A percentile compares a stretch with the other conserved stretches of the same genome.
phyloP scores from a whole-genome alignment of 176 grass and related monocot species.

The Oryza meyeriana region DNA sequence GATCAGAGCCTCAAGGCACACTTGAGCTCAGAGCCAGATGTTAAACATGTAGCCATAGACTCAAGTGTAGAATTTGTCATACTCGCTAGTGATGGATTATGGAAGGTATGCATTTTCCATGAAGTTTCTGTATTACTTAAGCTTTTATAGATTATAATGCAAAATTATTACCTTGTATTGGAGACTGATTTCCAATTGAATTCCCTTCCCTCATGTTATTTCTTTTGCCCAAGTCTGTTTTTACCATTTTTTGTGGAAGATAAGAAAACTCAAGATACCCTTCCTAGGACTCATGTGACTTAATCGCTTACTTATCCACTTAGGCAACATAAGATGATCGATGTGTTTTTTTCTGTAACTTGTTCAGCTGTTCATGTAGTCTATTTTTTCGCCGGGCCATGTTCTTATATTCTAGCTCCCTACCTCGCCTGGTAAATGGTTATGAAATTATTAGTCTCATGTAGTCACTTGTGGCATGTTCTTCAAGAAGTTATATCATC shows the following conservation, averaged over 20 bases:
- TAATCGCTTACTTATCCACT: background rate
- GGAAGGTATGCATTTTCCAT: constrained; percentile 63
- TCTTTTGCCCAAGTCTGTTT: background rate
- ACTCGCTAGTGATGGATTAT: constrained; percentile 88
- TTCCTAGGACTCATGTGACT: background rate
- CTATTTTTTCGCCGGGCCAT: background rate
- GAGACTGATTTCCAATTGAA: background rate
- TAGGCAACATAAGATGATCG: background rate
- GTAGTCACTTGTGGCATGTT: background rate
- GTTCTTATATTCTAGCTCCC: background rate
- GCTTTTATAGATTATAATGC: background rate
- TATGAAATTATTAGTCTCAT: background rate
- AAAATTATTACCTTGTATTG: background rate
- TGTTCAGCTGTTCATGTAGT: background rate
- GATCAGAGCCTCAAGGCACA: constrained; percentile 80
- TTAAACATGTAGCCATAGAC: constrained; percentile 61
- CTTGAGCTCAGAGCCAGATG: constrained; percentile 85
- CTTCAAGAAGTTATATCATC: background rate
- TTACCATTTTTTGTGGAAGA: background rate
- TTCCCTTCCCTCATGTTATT: background rate
- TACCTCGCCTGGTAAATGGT: background rate
- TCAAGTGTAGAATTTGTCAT: constrained; percentile 70
- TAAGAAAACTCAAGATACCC: background rate
- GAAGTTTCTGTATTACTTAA: background rate
- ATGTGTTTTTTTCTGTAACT: background rate